Base-by-base conservation (phyloP, 2,329 filamentous ascomycete species). In the Talaromyces pinophilus region DNA sequence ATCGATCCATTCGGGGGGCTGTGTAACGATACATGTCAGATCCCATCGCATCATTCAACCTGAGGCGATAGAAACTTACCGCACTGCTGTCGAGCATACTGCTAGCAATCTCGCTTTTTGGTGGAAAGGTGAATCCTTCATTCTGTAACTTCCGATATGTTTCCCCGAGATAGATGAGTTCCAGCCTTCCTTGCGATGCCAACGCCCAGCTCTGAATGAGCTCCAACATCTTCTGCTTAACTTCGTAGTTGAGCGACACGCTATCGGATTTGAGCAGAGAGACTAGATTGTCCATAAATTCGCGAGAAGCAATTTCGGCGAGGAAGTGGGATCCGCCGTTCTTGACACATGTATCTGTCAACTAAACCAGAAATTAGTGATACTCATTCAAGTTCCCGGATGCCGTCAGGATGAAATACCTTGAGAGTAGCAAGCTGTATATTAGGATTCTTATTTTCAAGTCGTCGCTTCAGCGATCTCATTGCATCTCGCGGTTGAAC, bases 41-140 rank as follows among this genome's bases (percentile, higher is more conserved):
- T n/a, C 17, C 7, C 15, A 48, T 57, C 19, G 5, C n/a, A 22
- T 22, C 22, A 2, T 25, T 15, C 6, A 54, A 3, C 0, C 19
- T 2, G 11, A 22, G 19, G 13, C n/a, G 52, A 17, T 63, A 44
- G 44, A 52, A 15, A 85, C 90, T 77, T 86, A 96, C 92, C 68
- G 95, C 95, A 74, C 90, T 97, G 76, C 93, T 97, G 77, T 99
- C 94, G 71, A 98, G 88, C 93, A 99, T 99, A 79, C 91, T 97
- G 80, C 92, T 96, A n/a, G 94, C 86, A 54, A 99, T 90, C 50
- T 91, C 88, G 48, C 89, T 88, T 73, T 89, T 92, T 4, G 95
- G 95, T 1, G 95, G 95, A 70, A 99, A 99, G 65, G 88, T 87
- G 77, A 91, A 96, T 25, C 93, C 92, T 76, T 98, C 95, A 67